Percentiles rank a stretch among this genome's conserved stretches.
Evolutionary conservation across 2,329 filamentous ascomycete genomes (phyloP).

Genomic region (Clarireedia hainanense): DNA sequence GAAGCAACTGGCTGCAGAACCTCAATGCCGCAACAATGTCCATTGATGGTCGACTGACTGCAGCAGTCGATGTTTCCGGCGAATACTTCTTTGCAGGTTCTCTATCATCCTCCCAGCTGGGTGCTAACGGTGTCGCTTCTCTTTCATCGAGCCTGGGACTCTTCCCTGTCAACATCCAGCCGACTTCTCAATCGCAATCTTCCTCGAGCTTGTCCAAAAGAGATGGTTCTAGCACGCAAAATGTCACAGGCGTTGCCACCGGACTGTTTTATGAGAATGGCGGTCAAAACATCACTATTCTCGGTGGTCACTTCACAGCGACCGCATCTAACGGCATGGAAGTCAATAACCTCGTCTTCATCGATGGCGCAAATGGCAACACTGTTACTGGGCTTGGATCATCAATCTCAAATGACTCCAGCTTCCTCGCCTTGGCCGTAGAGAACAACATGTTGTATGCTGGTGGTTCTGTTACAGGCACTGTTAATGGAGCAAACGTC

Average conservation of each 20-base stretch:
- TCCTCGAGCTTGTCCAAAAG: conserved; percentile 39
- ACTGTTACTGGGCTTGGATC: conserved; percentile 61
- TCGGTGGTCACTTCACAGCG: conserved; percentile 80
- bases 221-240: conserved; percentile 32
- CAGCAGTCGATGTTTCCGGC: conserved; percentile 55
- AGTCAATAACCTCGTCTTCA: conserved; percentile 73
- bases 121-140: conserved; percentile 64
- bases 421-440: conserved; percentile 64
- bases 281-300: conserved; percentile 71
- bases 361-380: conserved; percentile 66
- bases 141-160: conserved; percentile 46
- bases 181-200: conserved; percentile 28
- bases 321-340: conserved; percentile 58
- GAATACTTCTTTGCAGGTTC: conserved; percentile 75
- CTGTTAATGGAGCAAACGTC: conserved; percentile 52
- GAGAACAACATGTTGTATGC: conserved; percentile 66
- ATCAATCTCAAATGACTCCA: conserved; percentile 62
- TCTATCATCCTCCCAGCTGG: conserved; percentile 66
- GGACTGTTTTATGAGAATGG: conserved; percentile 69
- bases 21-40: conserved; percentile 55
- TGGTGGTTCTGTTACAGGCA: conserved; percentile 72
- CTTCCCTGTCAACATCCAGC: conserved; percentile 49
- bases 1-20: conserved; percentile 81
- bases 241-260: conserved; percentile 61
- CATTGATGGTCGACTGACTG: conserved; percentile 65